Evolutionary conservation across 2,329 filamentous ascomycete species (phyloP).

Genomic region (Colletotrichum sp.): DNA sequence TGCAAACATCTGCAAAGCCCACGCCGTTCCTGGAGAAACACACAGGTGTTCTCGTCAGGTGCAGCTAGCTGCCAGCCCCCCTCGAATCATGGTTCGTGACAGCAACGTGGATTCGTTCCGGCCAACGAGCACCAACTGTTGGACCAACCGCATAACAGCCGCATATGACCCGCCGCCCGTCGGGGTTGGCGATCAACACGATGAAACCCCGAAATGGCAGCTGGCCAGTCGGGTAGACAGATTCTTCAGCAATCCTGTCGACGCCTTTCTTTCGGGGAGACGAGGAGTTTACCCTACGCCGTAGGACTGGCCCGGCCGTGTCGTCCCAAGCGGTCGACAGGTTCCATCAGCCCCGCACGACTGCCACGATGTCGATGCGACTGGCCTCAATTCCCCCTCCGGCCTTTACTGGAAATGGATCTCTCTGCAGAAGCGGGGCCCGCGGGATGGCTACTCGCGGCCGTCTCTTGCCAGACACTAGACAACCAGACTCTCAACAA

Average conservation of each 20-base stretch:
- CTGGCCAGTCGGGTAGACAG: conserved; percentile 11
- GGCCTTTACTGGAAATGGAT: conserved; percentile 11
- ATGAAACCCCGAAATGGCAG: not conserved
- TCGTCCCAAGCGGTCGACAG: not conserved
- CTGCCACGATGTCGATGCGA: conserved; percentile 4
- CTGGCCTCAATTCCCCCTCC: conserved; percentile 13
- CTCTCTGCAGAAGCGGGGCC: conserved; percentile 10
- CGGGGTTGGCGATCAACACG: conserved; percentile 6
- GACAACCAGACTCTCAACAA: not conserved
- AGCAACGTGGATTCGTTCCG: conserved; percentile 5
- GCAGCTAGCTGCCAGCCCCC: not conserved
- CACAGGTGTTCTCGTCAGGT: conserved; percentile 1
- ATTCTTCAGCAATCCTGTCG: conserved; percentile 7
- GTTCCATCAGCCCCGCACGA: conserved; percentile 10
- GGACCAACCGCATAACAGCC: conserved; percentile 17
- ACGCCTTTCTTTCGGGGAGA: not conserved
- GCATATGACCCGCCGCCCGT: conserved; percentile 12
- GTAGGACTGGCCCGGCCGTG: not conserved
- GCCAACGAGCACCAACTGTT: conserved; percentile 1
- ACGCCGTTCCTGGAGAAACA: conserved; percentile 1
- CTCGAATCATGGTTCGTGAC: not conserved
- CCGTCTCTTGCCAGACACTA: not conserved
- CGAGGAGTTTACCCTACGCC: not conserved
- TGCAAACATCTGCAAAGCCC: not conserved
- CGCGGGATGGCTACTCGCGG: not conserved